phyloP scores from a whole-genome alignment of 2,329 filamentous ascomycete species.

The Metarhizium robertsii region DNA sequence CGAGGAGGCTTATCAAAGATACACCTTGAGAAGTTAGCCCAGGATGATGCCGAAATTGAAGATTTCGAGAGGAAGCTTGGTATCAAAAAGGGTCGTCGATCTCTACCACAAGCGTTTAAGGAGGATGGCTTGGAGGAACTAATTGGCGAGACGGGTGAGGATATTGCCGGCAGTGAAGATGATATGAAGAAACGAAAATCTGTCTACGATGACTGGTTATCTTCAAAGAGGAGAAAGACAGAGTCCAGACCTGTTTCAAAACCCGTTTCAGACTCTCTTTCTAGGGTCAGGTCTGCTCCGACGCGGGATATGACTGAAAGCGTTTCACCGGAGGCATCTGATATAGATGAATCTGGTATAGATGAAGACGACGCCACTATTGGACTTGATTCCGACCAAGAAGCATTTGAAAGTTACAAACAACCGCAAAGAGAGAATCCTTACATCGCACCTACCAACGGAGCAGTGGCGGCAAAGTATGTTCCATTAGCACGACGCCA shows the following conservation, averaged over 20 bases:
- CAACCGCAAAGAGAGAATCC: conserved; percentile 68
- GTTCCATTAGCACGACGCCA: conserved; percentile 66
- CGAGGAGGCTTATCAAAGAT: conserved; percentile 10
- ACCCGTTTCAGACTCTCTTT: conserved; percentile 10
- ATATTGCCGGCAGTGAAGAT: conserved; percentile 38
- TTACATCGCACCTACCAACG: conserved; percentile 63
- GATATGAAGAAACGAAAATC: conserved; percentile 54
- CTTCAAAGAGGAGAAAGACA: conserved; percentile 37
- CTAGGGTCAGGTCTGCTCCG: neutral
- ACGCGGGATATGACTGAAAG: neutral
- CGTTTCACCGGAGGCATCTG: neutral
- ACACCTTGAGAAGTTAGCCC: conserved; percentile 48
- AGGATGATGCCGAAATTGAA: conserved; percentile 84
- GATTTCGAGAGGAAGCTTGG: conserved; percentile 82
- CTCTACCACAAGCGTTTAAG: conserved; percentile 59
- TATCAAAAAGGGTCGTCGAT: conserved; percentile 66
- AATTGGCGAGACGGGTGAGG: conserved; percentile 51
- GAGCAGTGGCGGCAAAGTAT: conserved; percentile 57
- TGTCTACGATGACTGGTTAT: conserved; percentile 52
- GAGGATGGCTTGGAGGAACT: conserved; percentile 80
- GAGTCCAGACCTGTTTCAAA: conserved; percentile 4
- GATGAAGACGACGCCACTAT: conserved; percentile 32
- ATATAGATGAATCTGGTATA: conserved; percentile 3
- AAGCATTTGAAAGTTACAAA: conserved; percentile 21
- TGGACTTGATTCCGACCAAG: conserved; percentile 7